Evolutionary conservation across 768 basidiomycete genomes (phyloP).

Genomic region (Calocera cornea): DNA sequence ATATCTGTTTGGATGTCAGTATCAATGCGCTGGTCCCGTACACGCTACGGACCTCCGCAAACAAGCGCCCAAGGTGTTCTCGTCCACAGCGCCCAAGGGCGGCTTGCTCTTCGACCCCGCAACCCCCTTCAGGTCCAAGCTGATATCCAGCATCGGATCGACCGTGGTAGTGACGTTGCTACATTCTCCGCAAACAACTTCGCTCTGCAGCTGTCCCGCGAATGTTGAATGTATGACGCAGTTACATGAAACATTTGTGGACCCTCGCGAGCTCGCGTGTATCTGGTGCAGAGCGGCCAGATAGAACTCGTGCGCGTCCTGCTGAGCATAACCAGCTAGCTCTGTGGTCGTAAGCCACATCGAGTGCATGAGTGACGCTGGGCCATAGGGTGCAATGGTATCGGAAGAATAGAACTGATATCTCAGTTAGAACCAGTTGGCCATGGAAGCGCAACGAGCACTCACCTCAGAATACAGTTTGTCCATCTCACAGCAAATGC

Average conservation of each 20-base stretch:
- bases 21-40: background rate
- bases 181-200: slow-evolving; percentile 80
- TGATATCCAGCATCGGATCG: slow-evolving; percentile 85
- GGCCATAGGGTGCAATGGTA: slow-evolving; percentile 55
- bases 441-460: background rate
- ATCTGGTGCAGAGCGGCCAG: slow-evolving; percentile 76
- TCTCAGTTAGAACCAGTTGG: slow-evolving; percentile 1
- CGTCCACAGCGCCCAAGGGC: slow-evolving; percentile 24
- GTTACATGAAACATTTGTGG: slow-evolving; percentile 66
- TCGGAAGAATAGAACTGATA: slow-evolving; percentile 30
- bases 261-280: slow-evolving; percentile 61
- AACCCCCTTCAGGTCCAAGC: slow-evolving; percentile 60
- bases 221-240: slow-evolving; percentile 89
- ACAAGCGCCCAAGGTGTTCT: slow-evolving; percentile 61
- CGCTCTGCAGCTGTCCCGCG: slow-evolving; percentile 72
- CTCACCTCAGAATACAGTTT: slow-evolving; percentile 59
- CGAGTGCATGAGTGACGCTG: slow-evolving; percentile 65
- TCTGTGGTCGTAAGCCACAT: slow-evolving; percentile 66
- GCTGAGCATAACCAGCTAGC: slow-evolving; percentile 83
- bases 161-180: slow-evolving; percentile 60
- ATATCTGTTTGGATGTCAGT: slow-evolving; percentile 36
- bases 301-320: slow-evolving; percentile 85
- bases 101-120: slow-evolving; percentile 12
- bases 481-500: slow-evolving; percentile 92
- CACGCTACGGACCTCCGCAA: slow-evolving; percentile 44